phyloP scores from a whole-genome alignment of 2,329 filamentous ascomycete species.

The Amauroascus verrucosus region DNA sequence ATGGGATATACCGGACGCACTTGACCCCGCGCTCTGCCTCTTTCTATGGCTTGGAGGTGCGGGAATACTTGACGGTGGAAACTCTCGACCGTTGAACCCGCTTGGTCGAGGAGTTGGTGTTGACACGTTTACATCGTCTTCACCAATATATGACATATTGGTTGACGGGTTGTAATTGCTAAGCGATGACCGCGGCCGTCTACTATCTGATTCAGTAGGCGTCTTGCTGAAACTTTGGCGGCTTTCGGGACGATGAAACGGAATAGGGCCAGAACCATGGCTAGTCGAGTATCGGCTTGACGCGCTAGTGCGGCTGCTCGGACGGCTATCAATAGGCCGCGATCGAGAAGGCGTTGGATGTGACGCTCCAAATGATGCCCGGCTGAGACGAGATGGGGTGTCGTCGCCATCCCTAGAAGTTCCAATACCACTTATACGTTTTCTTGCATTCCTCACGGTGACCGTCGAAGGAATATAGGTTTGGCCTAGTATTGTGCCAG shows the following conservation, averaged over 20 bases:
- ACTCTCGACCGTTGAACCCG: slow-evolving; percentile 30
- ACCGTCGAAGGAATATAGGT: slow-evolving; percentile 45
- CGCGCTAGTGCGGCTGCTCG: slow-evolving; percentile 61
- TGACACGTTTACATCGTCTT: slow-evolving; percentile 41
- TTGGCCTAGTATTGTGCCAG: slow-evolving; percentile 40
- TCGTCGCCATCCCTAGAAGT: slow-evolving; percentile 31
- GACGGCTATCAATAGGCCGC: slow-evolving; percentile 47
- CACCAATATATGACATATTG: slow-evolving; percentile 48
- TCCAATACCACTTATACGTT: slow-evolving; percentile 34
- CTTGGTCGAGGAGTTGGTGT: slow-evolving; percentile 37
- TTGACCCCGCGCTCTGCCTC: slow-evolving; percentile 41
- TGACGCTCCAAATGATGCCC: slow-evolving; percentile 41
- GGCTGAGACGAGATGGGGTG: slow-evolving; percentile 28
- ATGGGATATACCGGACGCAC: slow-evolving; percentile 30
- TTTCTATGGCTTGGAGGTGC: slow-evolving; percentile 41
- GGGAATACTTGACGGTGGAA: slow-evolving; percentile 40
- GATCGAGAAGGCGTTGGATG: slow-evolving; percentile 17
- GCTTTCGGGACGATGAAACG: slow-evolving; percentile 49
- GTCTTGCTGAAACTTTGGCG: slow-evolving; percentile 55
- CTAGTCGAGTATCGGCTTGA: slow-evolving; percentile 37
- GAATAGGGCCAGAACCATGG: slow-evolving; percentile 26
- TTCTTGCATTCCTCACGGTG: slow-evolving; percentile 42
- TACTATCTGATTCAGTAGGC: slow-evolving; percentile 39
- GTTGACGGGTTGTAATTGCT: slow-evolving; percentile 51
- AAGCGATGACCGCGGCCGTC: slow-evolving; percentile 61